phyloP scores from a whole-genome alignment of 495 filamentous ascomycete genomes.

The Baudoinia panamericana region DNA sequence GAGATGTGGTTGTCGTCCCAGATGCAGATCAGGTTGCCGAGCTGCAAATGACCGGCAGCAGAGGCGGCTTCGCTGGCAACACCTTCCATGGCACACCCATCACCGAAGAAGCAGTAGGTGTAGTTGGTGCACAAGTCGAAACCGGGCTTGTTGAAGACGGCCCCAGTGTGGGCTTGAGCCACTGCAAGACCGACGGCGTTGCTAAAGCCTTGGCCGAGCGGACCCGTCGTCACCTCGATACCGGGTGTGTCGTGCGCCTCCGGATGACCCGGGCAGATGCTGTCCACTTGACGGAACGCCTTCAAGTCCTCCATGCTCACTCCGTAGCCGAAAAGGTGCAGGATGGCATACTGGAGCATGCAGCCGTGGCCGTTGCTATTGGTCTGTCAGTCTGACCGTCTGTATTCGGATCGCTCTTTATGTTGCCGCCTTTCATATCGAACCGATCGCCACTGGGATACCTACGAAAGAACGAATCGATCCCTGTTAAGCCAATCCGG shows the following conservation, averaged over 20 bases:
- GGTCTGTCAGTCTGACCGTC: slow-evolving; percentile 13
- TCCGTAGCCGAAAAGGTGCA: slow-evolving; percentile 89
- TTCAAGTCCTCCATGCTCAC: slow-evolving; percentile 83
- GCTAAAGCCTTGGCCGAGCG: slow-evolving; percentile 86
- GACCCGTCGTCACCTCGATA: slow-evolving; percentile 94
- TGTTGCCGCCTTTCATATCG: background rate
- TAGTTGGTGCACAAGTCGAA: slow-evolving; percentile 88
- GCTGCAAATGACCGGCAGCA: slow-evolving; percentile 85
- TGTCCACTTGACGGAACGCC: slow-evolving; percentile 73
- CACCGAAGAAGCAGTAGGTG: slow-evolving; percentile 92
- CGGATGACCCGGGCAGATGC: slow-evolving; percentile 92
- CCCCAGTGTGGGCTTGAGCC: slow-evolving; percentile 80
- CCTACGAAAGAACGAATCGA: slow-evolving; percentile 97
- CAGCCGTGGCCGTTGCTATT: slow-evolving; percentile 91
- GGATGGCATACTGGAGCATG: slow-evolving; percentile 97
- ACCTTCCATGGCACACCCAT: slow-evolving; percentile 98
- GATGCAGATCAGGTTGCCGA: slow-evolving; percentile 91
- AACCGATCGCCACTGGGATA: slow-evolving; percentile 23
- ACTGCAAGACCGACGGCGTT: slow-evolving; percentile 96
- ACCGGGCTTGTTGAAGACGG: slow-evolving; percentile 91
- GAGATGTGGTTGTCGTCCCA: slow-evolving; percentile 99
- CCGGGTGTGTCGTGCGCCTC: slow-evolving; percentile 93
- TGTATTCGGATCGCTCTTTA: background rate
- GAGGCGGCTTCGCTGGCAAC: slow-evolving; percentile 88
- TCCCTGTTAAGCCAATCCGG: slow-evolving; percentile 93